phyloP scores from a whole-genome alignment of 495 filamentous ascomycete species.

The Aspergillus cavernicola region DNA sequence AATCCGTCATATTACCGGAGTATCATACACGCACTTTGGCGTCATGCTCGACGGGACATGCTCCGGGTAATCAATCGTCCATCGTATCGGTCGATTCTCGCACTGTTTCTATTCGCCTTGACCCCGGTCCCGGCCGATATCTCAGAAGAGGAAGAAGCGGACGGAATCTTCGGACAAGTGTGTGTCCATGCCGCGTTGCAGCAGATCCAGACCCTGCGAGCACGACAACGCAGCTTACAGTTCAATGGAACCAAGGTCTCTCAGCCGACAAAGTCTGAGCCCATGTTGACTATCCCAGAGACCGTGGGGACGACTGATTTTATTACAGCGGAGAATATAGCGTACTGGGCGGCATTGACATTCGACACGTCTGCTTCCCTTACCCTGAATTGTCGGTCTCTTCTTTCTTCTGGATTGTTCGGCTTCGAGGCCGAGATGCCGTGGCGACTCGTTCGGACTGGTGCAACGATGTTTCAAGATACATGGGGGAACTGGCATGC shows the following conservation, averaged over 20 bases:
- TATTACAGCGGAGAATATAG: constrained; percentile 4
- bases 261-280: background rate
- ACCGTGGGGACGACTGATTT: constrained; percentile 4
- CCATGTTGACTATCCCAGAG: background rate
- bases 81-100: constrained; percentile 3
- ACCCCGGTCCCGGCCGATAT: constrained; percentile 1
- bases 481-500: background rate
- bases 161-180: constrained; percentile 3
- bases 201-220: constrained; percentile 5
- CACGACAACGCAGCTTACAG: constrained; percentile 3
- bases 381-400: constrained; percentile 7
- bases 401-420: constrained; percentile 6
- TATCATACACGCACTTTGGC: background rate
- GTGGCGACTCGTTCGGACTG: constrained; percentile 1
- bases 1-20: background rate
- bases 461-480: background rate
- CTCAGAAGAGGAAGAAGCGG: constrained; percentile 1
- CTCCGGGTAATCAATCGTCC: constrained; percentile 7
- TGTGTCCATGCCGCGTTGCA: constrained; percentile 6
- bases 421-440: constrained; percentile 7
- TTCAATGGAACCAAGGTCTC: constrained; percentile 9
- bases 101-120: constrained; percentile 5
- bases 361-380: constrained; percentile 7
- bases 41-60: constrained; percentile 5
- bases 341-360: constrained; percentile 7